A percentile compares a stretch with the other conserved stretches of the same genome.
Conservation (phyloP, 495 filamentous ascomycete genomes). For the Saxophila tyrrhenica region DNA sequence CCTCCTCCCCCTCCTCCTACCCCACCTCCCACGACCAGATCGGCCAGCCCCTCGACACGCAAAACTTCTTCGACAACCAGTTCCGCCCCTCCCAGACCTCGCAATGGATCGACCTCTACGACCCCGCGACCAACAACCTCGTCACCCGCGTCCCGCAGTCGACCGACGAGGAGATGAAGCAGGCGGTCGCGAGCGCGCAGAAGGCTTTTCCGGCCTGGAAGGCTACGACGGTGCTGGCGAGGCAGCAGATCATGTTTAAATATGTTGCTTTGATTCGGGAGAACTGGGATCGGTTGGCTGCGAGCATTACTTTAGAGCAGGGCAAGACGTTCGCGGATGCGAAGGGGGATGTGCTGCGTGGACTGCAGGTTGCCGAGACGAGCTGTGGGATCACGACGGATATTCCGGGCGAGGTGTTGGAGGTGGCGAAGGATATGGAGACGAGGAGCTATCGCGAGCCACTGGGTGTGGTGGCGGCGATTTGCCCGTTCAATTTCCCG, state of each 20-base stretch:
- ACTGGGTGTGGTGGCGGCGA: constrained; percentile 86
- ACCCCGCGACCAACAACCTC: constrained; percentile 95
- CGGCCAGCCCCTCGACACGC: constrained; percentile 61
- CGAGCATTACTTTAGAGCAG: constrained; percentile 94
- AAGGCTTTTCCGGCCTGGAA: constrained; percentile 86
- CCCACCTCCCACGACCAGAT: constrained; percentile 77
- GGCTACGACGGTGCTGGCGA: constrained; percentile 66
- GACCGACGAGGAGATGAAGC: constrained; percentile 77
- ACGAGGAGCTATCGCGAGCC: constrained; percentile 88
- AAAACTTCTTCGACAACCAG: constrained; percentile 86
- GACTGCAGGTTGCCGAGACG: constrained; percentile 93
- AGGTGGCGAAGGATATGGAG: constrained; percentile 99
- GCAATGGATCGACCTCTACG: constrained; percentile 82
- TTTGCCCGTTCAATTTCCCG: constrained; percentile 99
- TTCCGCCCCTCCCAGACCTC: constrained; percentile 65
- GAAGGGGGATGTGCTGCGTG: constrained; percentile 86
- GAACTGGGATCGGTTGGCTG: constrained; percentile 91
- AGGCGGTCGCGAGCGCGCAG: constrained; percentile 76
- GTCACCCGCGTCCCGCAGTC: constrained; percentile 96
- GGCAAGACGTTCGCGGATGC: constrained; percentile 97
- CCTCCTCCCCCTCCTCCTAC: constrained; percentile 56
- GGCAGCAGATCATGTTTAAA: constrained; percentile 97
- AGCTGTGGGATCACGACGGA: constrained; percentile 91
- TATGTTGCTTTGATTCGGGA: constrained; percentile 80
- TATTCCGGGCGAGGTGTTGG: constrained; percentile 84